Conservation (phyloP, 2,329 filamentous ascomycete species). For the Sporothrix luriei region DNA sequence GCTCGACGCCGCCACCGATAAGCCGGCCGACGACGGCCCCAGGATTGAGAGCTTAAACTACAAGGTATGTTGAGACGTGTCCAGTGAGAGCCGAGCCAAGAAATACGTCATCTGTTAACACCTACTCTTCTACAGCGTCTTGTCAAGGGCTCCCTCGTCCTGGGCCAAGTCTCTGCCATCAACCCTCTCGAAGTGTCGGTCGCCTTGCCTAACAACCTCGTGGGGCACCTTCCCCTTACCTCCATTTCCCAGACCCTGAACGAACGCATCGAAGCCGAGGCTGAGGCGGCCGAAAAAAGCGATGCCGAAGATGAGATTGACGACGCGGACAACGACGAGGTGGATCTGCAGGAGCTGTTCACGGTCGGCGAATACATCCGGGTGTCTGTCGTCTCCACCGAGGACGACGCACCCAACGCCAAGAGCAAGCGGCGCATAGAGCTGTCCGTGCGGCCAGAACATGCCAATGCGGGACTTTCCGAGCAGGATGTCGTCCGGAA, state of each 20-base stretch:
- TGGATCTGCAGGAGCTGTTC: conserved; percentile 77
- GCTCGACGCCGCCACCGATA: conserved; percentile 56
- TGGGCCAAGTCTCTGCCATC: conserved; percentile 83
- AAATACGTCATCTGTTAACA: conserved; percentile 5
- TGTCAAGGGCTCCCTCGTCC: conserved; percentile 79
- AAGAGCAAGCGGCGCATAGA: conserved; percentile 82
- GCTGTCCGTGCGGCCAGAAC: conserved; percentile 76
- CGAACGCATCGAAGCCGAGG: conserved; percentile 65
- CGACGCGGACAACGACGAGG: conserved; percentile 51
- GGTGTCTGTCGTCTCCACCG: conserved; percentile 77
- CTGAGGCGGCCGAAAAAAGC: conserved; percentile 51
- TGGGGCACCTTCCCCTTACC: conserved; percentile 87
- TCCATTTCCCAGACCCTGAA: conserved; percentile 83
- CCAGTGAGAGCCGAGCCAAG: not conserved
- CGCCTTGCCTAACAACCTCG: conserved; percentile 88
- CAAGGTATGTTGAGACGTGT: conserved; percentile 61
- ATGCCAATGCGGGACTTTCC: conserved; percentile 74
- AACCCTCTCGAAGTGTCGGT: conserved; percentile 77
- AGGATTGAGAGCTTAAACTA: conserved; percentile 86
- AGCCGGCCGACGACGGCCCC: conserved; percentile 57
- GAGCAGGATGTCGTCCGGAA: conserved; percentile 74
- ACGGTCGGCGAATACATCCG: conserved; percentile 84
- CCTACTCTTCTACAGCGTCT: conserved; percentile 62
- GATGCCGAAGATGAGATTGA: conserved; percentile 35
- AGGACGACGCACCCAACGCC: conserved; percentile 60